Evolutionary conservation across 1,284 basidiomycete genomes (phyloP).

Genomic region (Ustilago curta): DNA sequence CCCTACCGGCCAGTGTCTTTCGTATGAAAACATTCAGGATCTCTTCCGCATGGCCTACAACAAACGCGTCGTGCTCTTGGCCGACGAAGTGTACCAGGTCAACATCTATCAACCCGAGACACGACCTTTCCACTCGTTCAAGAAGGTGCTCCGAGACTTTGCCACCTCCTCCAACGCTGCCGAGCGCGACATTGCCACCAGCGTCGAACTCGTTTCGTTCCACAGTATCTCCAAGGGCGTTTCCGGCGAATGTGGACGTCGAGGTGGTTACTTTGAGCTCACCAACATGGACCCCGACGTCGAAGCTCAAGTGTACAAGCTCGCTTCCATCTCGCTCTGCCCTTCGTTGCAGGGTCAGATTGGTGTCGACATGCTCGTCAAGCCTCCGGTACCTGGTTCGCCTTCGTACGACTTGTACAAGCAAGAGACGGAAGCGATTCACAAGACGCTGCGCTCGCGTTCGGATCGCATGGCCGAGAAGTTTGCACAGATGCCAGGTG

Average conservation of each 20-base stretch:
- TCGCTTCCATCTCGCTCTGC: constrained; percentile 64
- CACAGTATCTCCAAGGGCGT: constrained; percentile 68
- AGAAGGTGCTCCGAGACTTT: constrained; percentile 65
- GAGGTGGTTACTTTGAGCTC: constrained; percentile 67
- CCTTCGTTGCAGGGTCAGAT: constrained; percentile 67
- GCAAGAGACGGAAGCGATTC: constrained; percentile 56
- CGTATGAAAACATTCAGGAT: constrained; percentile 59
- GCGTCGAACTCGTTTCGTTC: constrained; percentile 67
- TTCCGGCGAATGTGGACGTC: constrained; percentile 65
- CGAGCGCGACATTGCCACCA: constrained; percentile 53
- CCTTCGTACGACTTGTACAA: constrained; percentile 60
- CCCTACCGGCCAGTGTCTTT: constrained; percentile 65
- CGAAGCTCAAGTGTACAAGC: constrained; percentile 66
- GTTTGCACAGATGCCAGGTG: constrained; percentile 57
- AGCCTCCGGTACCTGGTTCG: constrained; percentile 56
- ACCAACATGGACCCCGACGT: constrained; percentile 66
- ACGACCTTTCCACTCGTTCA: constrained; percentile 67
- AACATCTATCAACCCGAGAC: constrained; percentile 65
- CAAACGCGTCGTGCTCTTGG: constrained; percentile 63
- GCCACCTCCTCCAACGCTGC: constrained; percentile 29
- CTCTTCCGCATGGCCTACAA: constrained; percentile 63
- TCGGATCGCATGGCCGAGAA: constrained; percentile 57
- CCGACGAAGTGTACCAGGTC: constrained; percentile 68
- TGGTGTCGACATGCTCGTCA: constrained; percentile 67
- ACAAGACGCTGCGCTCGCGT: constrained; percentile 54